A percentile compares a stretch with the other conserved stretches of the same genome.
Evolutionary conservation across 2,329 filamentous ascomycete species (phyloP).

Genomic region (Clarireedia monteithiana): DNA sequence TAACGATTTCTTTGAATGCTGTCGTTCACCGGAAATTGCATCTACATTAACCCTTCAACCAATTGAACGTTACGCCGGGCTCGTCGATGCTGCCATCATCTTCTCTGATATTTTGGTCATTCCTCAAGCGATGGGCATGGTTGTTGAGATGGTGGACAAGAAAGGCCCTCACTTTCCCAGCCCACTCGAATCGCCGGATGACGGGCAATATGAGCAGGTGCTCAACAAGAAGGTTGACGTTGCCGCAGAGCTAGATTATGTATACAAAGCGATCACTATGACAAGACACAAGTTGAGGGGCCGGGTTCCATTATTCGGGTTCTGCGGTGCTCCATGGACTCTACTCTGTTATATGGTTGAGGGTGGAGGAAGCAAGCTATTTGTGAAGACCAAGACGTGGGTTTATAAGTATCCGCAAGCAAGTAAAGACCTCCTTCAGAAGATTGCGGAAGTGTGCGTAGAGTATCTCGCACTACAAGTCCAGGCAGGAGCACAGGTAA

Average conservation of each 20-base stretch:
- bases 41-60: slow-evolving; percentile 92
- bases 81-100: slow-evolving; percentile 95
- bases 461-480: slow-evolving; percentile 92
- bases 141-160: slow-evolving; percentile 97
- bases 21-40: slow-evolving; percentile 83
- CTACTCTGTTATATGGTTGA: slow-evolving; percentile 99
- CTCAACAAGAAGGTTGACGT: slow-evolving; percentile 77
- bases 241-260: slow-evolving; percentile 77
- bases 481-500: slow-evolving; percentile 79
- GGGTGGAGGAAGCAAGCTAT: slow-evolving; percentile 91
- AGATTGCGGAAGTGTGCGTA: slow-evolving; percentile 90
- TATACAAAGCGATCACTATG: slow-evolving; percentile 90
- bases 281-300: slow-evolving; percentile 83
- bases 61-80: slow-evolving; percentile 80
- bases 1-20: slow-evolving; percentile 96
- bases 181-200: slow-evolving; percentile 70
- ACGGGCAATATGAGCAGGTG: slow-evolving; percentile 74
- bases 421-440: slow-evolving; percentile 73
- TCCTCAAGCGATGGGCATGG: slow-evolving; percentile 96
- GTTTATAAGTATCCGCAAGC: slow-evolving; percentile 82
- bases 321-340: slow-evolving; percentile 96
- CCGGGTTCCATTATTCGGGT: slow-evolving; percentile 86
- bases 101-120: slow-evolving; percentile 98
- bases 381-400: slow-evolving; percentile 93
- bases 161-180: slow-evolving; percentile 92